Conservation (phyloP, 768 basidiomycete genomes). For the Collybia sp. region DNA sequence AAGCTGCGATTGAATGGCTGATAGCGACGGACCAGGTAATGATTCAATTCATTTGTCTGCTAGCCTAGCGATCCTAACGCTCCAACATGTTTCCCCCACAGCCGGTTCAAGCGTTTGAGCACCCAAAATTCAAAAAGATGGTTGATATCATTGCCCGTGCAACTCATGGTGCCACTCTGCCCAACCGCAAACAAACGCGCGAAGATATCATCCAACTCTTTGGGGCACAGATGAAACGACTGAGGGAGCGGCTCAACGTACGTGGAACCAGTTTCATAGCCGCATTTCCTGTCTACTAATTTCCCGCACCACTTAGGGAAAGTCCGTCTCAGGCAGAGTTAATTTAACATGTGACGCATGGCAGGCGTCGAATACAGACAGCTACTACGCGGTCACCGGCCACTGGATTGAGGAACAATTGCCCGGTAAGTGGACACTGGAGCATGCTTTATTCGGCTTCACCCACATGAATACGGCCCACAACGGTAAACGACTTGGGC, state of each 20-base stretch:
- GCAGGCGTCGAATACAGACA: slow-evolving; percentile 31
- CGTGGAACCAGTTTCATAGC: background rate
- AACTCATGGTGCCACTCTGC: slow-evolving; percentile 22
- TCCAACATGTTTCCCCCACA: too few relatives aligned
- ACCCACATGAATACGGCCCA: slow-evolving; percentile 31
- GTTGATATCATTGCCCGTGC: slow-evolving; percentile 18
- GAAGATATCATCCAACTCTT: slow-evolving; percentile 19
- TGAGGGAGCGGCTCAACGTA: slow-evolving; percentile 7
- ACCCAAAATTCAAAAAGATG: slow-evolving; percentile 22
- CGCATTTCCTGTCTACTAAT: too few relatives aligned
- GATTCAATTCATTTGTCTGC: too few relatives aligned
- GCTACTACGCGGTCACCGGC: slow-evolving; percentile 32
- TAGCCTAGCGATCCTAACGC: too few relatives aligned
- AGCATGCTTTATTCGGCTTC: slow-evolving; percentile 29
- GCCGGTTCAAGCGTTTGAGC: slow-evolving; percentile 8
- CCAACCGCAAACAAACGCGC: slow-evolving; percentile 14
- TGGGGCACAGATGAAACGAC: background rate
- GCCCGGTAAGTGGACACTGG: slow-evolving; percentile 19
- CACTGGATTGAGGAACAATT: slow-evolving; percentile 30
- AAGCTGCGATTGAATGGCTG: slow-evolving; percentile 27
- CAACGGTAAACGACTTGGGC: slow-evolving; percentile 27
- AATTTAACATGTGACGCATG: slow-evolving; percentile 34
- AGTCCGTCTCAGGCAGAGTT: slow-evolving; percentile 3
- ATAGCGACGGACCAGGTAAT: slow-evolving; percentile 28
- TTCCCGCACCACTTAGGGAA: slow-evolving; percentile 1